A percentile compares a stretch with the other conserved stretches of the same genome.
Evolutionary conservation across 1,139 yeast genomes (phyloP).

Genomic region (Pichia sp.): DNA sequence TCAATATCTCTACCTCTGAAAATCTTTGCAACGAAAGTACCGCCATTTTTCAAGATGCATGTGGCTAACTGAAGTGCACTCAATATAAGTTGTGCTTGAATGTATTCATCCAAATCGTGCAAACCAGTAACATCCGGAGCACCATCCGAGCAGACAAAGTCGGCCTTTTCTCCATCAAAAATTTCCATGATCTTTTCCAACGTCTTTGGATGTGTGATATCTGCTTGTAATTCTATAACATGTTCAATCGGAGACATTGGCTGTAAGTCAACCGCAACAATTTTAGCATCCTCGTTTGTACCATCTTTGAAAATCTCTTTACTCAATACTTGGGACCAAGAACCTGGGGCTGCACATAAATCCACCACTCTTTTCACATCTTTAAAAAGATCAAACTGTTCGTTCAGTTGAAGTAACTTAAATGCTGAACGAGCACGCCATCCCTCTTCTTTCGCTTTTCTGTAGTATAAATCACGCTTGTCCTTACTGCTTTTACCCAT

Average conservation of each 20-base stretch:
- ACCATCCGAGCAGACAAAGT: constrained; percentile 94
- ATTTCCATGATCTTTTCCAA: constrained; percentile 66
- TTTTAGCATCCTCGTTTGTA: constrained; percentile 49
- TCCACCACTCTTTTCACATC: constrained; percentile 84
- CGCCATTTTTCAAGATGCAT: constrained; percentile 82
- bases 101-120: constrained; percentile 93
- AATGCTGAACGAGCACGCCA: constrained; percentile 97
- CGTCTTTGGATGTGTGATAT: constrained; percentile 93
- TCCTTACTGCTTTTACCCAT: constrained; percentile 98
- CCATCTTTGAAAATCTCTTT: constrained; percentile 48
- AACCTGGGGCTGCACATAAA: constrained; percentile 98
- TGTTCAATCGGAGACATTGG: constrained; percentile 95
- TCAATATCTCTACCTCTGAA: constrained; percentile 96
- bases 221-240: constrained; percentile 88
- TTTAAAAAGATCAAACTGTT: constrained; percentile 77
- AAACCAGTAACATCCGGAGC: constrained; percentile 98
- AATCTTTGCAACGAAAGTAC: constrained; percentile 91
- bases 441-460: constrained; percentile 96
- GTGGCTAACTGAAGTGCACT: constrained; percentile 90
- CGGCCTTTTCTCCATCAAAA: constrained; percentile 91
- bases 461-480: constrained; percentile 80
- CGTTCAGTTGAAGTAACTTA: constrained; percentile 82
- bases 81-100: constrained; percentile 88
- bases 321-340: constrained; percentile 96
- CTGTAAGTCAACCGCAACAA: constrained; percentile 92